These are phyloP conservation scores for Aphanocladium album DNA, from an alignment of 2,329 filamentous ascomycete species.

Conservation along the genomic window DNA sequence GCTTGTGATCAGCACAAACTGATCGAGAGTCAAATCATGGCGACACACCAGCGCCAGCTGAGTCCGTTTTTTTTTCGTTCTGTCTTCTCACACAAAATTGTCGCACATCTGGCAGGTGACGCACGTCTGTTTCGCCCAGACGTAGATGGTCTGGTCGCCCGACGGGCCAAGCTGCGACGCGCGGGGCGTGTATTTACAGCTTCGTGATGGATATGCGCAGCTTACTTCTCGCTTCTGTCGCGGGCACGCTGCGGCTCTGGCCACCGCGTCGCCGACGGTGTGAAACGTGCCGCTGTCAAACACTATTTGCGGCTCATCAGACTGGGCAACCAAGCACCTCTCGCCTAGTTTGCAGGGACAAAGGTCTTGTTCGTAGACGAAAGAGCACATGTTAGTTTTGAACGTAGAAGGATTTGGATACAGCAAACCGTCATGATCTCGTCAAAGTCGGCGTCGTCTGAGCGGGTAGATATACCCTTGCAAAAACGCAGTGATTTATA, in stretches of 20 bases:
- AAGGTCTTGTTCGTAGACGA: background rate
- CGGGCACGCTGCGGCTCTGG: background rate
- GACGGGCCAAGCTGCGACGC: background rate
- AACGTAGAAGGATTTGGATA: background rate
- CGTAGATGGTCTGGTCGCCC: background rate
- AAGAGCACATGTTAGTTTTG: background rate
- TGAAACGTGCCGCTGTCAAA: background rate
- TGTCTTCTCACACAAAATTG: background rate
- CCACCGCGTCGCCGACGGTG: background rate
- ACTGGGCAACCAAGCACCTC: background rate
- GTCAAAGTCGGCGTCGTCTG: no score
- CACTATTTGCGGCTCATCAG: background rate
- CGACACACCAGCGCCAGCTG: no score
- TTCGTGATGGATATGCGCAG: background rate
- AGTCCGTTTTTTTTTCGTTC: no score
- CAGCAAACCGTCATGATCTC: no score
- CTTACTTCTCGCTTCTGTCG: background rate
- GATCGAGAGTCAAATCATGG: no score
- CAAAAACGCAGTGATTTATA: no score
- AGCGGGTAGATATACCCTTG: no score
- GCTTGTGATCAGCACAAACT: no score
- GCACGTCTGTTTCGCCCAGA: background rate
- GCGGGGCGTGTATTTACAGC: background rate
- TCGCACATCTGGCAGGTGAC: background rate
- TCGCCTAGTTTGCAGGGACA: background rate